These are phyloP conservation scores for Pilobolus umbonatus DNA, from an alignment of 192 early-diverging fungal species.

Conservation along the genomic window DNA sequence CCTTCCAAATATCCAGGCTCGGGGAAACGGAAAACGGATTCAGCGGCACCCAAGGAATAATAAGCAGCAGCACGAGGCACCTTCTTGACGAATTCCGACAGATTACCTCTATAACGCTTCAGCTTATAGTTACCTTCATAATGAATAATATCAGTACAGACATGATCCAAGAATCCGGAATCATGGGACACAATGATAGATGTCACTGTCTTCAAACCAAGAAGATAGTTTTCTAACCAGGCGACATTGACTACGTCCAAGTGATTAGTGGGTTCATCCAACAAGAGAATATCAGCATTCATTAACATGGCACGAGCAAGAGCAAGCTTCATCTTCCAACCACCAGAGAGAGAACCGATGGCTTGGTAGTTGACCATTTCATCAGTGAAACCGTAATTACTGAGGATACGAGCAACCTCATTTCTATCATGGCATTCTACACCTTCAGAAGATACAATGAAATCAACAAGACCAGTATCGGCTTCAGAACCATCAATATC, in stretches of 20 bases:
- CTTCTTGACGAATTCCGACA: constrained; percentile 75
- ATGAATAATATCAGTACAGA: constrained; percentile 82
- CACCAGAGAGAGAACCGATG: constrained; percentile 76
- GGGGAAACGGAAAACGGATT: constrained; percentile 66
- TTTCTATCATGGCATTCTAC: constrained; percentile 49
- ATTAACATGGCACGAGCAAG: constrained; percentile 81
- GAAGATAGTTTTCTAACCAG: constrained; percentile 69
- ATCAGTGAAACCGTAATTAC: constrained; percentile 65
- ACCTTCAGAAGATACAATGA: constrained; percentile 53
- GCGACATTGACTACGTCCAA: constrained; percentile 67
- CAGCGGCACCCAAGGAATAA: constrained; percentile 67
- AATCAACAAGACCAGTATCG: constrained; percentile 64
- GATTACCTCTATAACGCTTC: constrained; percentile 74
- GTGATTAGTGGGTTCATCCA: constrained; percentile 86
- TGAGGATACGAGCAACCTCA: constrained; percentile 46
- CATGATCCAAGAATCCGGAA: constrained; percentile 75
- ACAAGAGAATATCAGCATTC: constrained; percentile 79
- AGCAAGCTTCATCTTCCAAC: constrained; percentile 90
- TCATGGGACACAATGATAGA: constrained; percentile 87
- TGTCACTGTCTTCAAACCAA: constrained; percentile 64
- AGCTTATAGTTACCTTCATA: constrained; percentile 72
- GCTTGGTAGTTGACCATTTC: constrained; percentile 52
- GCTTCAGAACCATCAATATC: constrained; percentile 70
- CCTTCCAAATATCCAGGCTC: constrained; percentile 71
- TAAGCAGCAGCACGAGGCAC: constrained; percentile 72